Base-by-base conservation (phyloP, 495 filamentous ascomycete genomes). In the Penicillium silybi region DNA sequence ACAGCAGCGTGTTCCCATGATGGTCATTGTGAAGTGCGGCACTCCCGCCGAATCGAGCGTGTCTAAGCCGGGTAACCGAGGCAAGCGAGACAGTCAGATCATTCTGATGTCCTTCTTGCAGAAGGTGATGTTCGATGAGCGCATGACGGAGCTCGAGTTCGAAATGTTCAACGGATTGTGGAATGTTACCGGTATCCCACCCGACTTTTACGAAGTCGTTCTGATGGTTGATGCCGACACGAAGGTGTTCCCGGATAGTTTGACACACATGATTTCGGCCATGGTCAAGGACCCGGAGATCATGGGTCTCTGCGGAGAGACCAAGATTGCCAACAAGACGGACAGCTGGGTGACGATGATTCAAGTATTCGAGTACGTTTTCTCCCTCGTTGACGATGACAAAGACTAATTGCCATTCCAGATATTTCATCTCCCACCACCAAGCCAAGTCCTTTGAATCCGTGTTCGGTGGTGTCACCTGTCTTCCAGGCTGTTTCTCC, bases 61-160 rank as follows among this genome's bases (percentile, higher is more conserved):
- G 54, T 73, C 85, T 29, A 99, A 97, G 69, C 90, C 95, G 2
- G 95, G 95, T 52, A 99, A 99, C 67, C 83, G 95, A 59, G 95
- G 95, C 61, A 99, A 99, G 75, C 86, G 95, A 66, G 95, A 99
- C 78, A 92, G 88, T 72, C 95, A 99, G 70, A 97, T 99, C 64
- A 92, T 99, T 59, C 72, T 99, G 43, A 99, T 99, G 95, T 95
- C 90, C 17, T 99, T 99, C 80, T 74, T 99, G 59, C 95, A 99
- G 68, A 99, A 99, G 72, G 93, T 99, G 56, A 99, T 99, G 95
- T 99, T 99, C 65, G 95, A 99, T 66, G 95, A 99, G 69, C 88
- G 95, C 34, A 99, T 99, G 95, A 97, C 95, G 4, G 92, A 99
- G 65, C 82, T 99, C n/a, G 95, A 99, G 65, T 99, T 91, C 58